Evolutionary conservation across 2,329 filamentous ascomycete species (phyloP).

Genomic region (Beauveria sp.): DNA sequence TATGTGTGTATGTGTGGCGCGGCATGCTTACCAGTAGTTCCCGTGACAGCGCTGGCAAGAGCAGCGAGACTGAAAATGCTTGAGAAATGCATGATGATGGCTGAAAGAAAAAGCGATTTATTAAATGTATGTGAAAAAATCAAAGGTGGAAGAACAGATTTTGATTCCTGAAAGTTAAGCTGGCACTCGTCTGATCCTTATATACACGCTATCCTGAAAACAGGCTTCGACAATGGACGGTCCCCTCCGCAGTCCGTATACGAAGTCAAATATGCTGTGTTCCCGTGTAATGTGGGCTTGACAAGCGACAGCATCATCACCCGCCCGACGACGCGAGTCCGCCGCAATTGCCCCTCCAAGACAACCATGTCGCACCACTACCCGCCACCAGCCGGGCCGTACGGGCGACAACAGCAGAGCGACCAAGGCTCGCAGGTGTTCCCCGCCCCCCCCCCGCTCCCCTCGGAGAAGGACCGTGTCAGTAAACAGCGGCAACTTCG

Average conservation of each 20-base stretch:
- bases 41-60: constrained; percentile 24
- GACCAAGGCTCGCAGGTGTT: too few relatives aligned
- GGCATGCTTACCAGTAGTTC: not conserved
- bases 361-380: too few relatives aligned
- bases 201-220: not conserved
- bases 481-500: not conserved
- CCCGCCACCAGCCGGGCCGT: not conserved
- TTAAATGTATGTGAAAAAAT: not conserved
- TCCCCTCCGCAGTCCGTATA: not conserved
- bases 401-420: too few relatives aligned
- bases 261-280: not conserved
- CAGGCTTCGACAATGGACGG: too few relatives aligned
- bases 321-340: too few relatives aligned
- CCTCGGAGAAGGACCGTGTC: too few relatives aligned
- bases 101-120: too few relatives aligned
- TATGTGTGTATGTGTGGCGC: not conserved
- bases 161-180: too few relatives aligned
- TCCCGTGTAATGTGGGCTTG: constrained; percentile 1
- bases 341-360: too few relatives aligned
- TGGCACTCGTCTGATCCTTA: not conserved
- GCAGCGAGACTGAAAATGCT: constrained; percentile 32
- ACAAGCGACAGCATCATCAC: not conserved
- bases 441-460: too few relatives aligned
- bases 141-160: not conserved
- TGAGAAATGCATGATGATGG: constrained; percentile 37